Conservation (phyloP, 805 yeast genomes). For the Candida lessepsii region DNA sequence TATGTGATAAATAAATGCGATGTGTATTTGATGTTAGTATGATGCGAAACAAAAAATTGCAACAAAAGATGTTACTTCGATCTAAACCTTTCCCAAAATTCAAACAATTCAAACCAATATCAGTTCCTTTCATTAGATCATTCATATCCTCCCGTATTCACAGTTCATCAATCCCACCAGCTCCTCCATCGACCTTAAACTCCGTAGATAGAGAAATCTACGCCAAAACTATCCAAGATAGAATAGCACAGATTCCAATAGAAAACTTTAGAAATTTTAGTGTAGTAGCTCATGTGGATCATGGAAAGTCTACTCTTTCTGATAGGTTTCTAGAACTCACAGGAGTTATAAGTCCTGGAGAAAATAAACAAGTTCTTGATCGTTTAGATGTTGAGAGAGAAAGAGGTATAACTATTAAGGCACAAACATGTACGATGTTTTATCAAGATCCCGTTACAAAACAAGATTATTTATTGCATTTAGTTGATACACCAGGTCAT, state of each 20-base stretch:
- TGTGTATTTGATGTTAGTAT: too few relatives aligned
- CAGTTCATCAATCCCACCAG: neutral
- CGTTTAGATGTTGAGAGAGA: slow-evolving; percentile 92
- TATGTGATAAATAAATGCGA: too few relatives aligned
- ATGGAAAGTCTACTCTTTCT: slow-evolving; percentile 83
- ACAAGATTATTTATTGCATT: slow-evolving; percentile 77
- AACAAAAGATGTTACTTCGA: neutral
- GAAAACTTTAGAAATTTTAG: slow-evolving; percentile 85
- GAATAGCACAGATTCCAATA: slow-evolving; percentile 78
- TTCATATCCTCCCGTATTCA: neutral
- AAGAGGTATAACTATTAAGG: slow-evolving; percentile 95
- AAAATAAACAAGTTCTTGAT: slow-evolving; percentile 82
- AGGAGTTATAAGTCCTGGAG: slow-evolving; percentile 77
- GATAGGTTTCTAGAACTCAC: slow-evolving; percentile 87
- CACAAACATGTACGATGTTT: slow-evolving; percentile 95
- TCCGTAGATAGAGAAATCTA: slow-evolving; percentile 31
- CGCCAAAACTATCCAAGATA: slow-evolving; percentile 41
- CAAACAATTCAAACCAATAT: too few relatives aligned
- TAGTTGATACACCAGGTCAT: slow-evolving; percentile 98
- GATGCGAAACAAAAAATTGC: too few relatives aligned
- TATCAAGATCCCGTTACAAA: slow-evolving; percentile 57
- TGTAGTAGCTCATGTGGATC: slow-evolving; percentile 95
- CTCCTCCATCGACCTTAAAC: neutral
- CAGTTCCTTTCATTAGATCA: too few relatives aligned
- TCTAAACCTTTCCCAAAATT: neutral